Conservation (phyloP, 257 asterid genomes). For the Coffea canephora region DNA sequence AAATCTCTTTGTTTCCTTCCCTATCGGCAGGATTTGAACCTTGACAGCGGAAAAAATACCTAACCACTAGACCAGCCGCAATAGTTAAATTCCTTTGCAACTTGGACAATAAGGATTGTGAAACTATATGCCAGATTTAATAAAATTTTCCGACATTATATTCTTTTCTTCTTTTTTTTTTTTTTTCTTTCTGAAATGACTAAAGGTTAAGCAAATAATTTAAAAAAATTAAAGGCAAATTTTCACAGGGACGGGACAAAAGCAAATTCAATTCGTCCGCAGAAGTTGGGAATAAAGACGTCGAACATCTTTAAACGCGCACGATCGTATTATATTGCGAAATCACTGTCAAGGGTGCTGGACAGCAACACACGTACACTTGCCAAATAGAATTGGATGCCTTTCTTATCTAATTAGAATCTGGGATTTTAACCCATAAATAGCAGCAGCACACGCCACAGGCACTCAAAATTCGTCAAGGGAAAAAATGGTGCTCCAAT, state of each 20-base stretch:
- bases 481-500: constrained; percentile 18
- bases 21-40: too few species aligned
- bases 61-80: too few species aligned
- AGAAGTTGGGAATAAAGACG: not conserved
- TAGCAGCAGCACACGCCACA: constrained; percentile 5
- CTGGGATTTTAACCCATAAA: constrained; percentile 6
- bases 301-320: not conserved
- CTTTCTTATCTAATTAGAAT: constrained; percentile 14
- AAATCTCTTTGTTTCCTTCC: too few species aligned
- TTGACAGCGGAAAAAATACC: too few species aligned
- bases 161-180: too few species aligned
- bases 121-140: not conserved
- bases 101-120: not conserved
- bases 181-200: too few species aligned
- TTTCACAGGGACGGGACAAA: not conserved
- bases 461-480: not conserved
- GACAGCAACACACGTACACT: not conserved
- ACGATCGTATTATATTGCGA: not conserved
- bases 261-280: not conserved
- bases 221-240: too few species aligned
- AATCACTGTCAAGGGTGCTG: not conserved
- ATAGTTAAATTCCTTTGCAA: not conserved
- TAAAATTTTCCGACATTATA: too few species aligned
- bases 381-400: constrained; percentile 19
- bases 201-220: too few species aligned